These are phyloP conservation scores for Trypanosomatidae sp. DNA, from an alignment of 208 protist species.

Conservation along the genomic window DNA sequence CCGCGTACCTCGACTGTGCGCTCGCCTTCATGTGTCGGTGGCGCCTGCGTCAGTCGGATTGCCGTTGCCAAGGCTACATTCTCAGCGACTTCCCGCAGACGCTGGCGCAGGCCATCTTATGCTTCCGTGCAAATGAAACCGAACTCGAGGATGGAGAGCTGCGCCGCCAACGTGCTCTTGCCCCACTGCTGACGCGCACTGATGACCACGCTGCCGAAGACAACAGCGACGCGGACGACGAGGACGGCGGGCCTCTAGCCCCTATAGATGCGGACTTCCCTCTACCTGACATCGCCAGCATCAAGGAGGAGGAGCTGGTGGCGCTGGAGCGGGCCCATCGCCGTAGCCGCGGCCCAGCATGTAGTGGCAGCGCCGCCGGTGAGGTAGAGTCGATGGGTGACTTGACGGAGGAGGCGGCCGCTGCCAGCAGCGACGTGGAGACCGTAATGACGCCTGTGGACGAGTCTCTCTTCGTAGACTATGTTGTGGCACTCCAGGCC, in stretches of 20 bases:
- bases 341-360: constrained; percentile 16
- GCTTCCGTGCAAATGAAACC: constrained; percentile 59
- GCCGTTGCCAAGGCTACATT: constrained; percentile 91
- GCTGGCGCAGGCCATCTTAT: constrained; percentile 75
- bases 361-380: constrained; percentile 4
- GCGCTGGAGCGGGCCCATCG: constrained; percentile 31
- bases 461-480: constrained; percentile 65
- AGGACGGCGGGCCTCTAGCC: constrained; percentile 28
- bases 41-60: constrained; percentile 81
- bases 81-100: constrained; percentile 86
- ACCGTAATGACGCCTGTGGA: constrained; percentile 56
- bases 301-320: constrained; percentile 50
- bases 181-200: constrained; percentile 13
- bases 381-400: background rate
- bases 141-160: constrained; percentile 32
- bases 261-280: constrained; percentile 68
- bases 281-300: constrained; percentile 36
- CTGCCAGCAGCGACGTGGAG: constrained; percentile 25
- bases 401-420: constrained; percentile 7
- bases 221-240: constrained; percentile 8
- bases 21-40: constrained; percentile 84
- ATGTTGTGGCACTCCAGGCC: constrained; percentile 54
- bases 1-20: constrained; percentile 66
- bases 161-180: constrained; percentile 24
- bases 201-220: constrained; percentile 14